phyloP scores from a whole-genome alignment of 78 protist species.

The Dictyostelium capitatum region DNA sequence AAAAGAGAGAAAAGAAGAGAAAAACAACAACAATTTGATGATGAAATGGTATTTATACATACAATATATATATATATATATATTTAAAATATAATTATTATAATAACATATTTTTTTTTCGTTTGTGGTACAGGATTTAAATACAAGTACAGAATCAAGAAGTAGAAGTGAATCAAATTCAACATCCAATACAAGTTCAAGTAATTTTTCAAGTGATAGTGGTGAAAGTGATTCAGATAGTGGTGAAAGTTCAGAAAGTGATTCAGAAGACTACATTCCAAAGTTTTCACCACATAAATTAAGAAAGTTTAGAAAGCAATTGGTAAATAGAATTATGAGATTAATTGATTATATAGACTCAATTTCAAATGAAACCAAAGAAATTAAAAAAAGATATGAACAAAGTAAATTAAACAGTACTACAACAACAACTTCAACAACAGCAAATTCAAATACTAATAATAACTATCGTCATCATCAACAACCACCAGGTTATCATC shows the following conservation, averaged over 20 bases:
- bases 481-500: not conserved
- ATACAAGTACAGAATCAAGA: slow-evolving; percentile 14
- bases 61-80: not conserved
- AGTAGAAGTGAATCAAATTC: slow-evolving; percentile 10
- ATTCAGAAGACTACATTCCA: not conserved
- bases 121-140: not conserved
- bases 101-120: no score
- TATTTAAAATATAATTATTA: no score
- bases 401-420: not conserved
- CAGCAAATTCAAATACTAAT: not conserved
- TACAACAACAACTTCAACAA: not conserved
- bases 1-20: slow-evolving; percentile 41
- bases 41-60: not conserved
- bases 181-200: slow-evolving; percentile 12
- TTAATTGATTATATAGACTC: slow-evolving; percentile 31
- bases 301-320: slow-evolving; percentile 41
- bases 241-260: not conserved
- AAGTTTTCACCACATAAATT: slow-evolving; percentile 56
- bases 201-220: not conserved
- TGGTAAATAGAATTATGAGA: slow-evolving; percentile 37
- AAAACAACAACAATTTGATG: slow-evolving; percentile 18
- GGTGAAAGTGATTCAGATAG: not conserved
- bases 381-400: slow-evolving; percentile 15
- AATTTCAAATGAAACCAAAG: slow-evolving; percentile 2
- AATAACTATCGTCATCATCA: not conserved